Base-by-base conservation (phyloP, 305 asterid species). In the Solanum hybrid region DNA sequence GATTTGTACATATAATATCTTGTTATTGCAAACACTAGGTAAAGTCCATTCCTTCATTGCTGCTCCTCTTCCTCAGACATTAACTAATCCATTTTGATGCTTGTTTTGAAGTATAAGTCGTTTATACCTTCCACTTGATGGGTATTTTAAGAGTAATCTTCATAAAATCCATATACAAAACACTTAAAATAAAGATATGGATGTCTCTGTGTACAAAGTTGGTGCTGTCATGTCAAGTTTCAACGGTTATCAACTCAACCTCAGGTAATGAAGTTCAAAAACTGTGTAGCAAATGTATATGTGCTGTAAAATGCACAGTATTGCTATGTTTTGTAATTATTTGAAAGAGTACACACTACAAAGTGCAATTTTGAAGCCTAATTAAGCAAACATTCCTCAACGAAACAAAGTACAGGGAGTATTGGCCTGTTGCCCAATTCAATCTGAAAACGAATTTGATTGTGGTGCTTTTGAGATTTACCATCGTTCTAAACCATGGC, bases 401-500 rank as follows among this genome's bases (percentile, higher is more conserved):
- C 35, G 22, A 74, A 29, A 73, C 36, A 13, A 73, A 28, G 77
- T 26, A 24, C 5, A 69, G 36, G 79, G 79, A 28, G 36, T 14
- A 74, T 28, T 29, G 35, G 28, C 34, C 77, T 71, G 78, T 28
- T 29, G 78, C 35, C 35, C 79, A 74, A 74, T 6, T 33, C 28
- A 5, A 33, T 33, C 42, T 18, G 83, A 18, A 51, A 51, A 31
- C 18, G 88, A 61, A 33, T 85, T 33, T 61, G 77, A 33, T 33
- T 85, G 33, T 33, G 88, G n/a, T 85, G 34, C 31, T 33, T 57
- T 33, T 85, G 51, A 85, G 77, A 33, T 61, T 39, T 51, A 57
- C 86, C 90, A 88, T 88, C 46, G 73, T 76, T 33, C 31, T 76
- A 71, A 76, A 57, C 35, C 89, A 88, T 42, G 85, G 86, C 86